Evolutionary conservation across 768 basidiomycete species (phyloP), one percentile per base, ranked within the genome.

Genomic region (Leccinum truebloodii): DNA sequence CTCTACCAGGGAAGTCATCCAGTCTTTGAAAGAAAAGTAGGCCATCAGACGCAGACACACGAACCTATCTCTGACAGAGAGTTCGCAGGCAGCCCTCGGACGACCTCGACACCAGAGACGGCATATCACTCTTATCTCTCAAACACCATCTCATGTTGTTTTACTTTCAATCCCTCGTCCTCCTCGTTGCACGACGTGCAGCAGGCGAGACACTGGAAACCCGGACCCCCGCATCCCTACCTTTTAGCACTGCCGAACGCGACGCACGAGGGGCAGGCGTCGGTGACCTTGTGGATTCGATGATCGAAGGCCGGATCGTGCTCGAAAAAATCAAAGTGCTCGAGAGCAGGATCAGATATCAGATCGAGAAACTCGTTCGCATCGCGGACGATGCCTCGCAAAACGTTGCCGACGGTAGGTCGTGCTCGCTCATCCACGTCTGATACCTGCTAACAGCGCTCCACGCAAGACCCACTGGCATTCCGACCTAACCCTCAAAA

Each of bases 301-400:
- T 94, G 79, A 81, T 95, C 34, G 86, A 96, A 69, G 81, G 83
- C 20, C 85, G 94, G 13, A 78, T 95, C 49, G 85, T 93, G 9
- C 82, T 98, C 50, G 97, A 99, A 71, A 98, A 97, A 77, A 81
- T 90, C 52, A 88, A 89, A 60, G 81, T 85, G 0, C 81, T 99
- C 24, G 95, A 98, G 74, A 80, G 81, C 56, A 87, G 91, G 69
- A 90, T 99, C 83, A 86, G 83, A 52, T 98, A 99, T 73, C 97
- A 98, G 72, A 93, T 99, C 67, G 94, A 98, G 65, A 98, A 98
- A 72, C 84, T 99, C 18, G 84, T 95, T 28, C 83, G 85, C 61
- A 75, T 91, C 6, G 89, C 93, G 1, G 85, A 88, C 59, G 87
- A 90, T 65, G 77, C 80, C 18, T 74, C 76, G 0, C 67, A 74